Conservation (phyloP, 192 early-diverging fungal genomes). For the Coemansia sp. region DNA sequence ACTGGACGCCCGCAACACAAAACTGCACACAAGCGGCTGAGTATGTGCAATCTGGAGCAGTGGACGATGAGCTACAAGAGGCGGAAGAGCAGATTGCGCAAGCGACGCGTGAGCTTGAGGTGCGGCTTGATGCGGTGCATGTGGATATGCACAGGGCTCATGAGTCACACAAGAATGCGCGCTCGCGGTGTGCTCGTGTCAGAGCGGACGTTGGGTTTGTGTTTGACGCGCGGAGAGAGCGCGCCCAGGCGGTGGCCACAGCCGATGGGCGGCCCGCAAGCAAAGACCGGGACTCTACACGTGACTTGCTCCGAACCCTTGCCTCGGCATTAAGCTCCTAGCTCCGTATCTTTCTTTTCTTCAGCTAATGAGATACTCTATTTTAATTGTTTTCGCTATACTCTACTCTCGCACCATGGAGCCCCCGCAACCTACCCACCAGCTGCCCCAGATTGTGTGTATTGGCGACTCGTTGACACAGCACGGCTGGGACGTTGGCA, state of each 20-base stretch:
- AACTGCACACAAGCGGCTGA: neutral
- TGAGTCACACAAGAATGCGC: slow-evolving; percentile 18
- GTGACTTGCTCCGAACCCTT: slow-evolving; percentile 35
- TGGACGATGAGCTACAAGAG: slow-evolving; percentile 11
- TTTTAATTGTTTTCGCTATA: slow-evolving; percentile 1
- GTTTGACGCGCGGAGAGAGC: slow-evolving; percentile 30
- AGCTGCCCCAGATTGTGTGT: slow-evolving; percentile 10
- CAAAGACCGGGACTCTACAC: slow-evolving; percentile 12
- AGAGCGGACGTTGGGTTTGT: slow-evolving; percentile 24
- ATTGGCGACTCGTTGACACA: slow-evolving; percentile 50
- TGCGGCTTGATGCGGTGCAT: slow-evolving; percentile 44
- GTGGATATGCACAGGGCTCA: slow-evolving; percentile 36
- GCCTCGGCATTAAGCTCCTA: slow-evolving; percentile 17
- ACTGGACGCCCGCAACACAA: slow-evolving; percentile 17
- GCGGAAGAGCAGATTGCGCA: slow-evolving; percentile 30
- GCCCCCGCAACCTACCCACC: no score
- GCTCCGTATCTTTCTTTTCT: neutral
- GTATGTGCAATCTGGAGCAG: slow-evolving; percentile 9
- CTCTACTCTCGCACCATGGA: neutral
- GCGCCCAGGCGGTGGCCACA: slow-evolving; percentile 19
- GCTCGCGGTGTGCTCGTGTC: neutral
- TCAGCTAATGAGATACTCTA: neutral
- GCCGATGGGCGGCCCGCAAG: neutral
- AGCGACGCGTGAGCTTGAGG: slow-evolving; percentile 31
- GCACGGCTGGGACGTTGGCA: slow-evolving; percentile 39